Base-by-base conservation (phyloP, 2,329 filamentous ascomycete genomes). In the Orbilia oligospora region DNA sequence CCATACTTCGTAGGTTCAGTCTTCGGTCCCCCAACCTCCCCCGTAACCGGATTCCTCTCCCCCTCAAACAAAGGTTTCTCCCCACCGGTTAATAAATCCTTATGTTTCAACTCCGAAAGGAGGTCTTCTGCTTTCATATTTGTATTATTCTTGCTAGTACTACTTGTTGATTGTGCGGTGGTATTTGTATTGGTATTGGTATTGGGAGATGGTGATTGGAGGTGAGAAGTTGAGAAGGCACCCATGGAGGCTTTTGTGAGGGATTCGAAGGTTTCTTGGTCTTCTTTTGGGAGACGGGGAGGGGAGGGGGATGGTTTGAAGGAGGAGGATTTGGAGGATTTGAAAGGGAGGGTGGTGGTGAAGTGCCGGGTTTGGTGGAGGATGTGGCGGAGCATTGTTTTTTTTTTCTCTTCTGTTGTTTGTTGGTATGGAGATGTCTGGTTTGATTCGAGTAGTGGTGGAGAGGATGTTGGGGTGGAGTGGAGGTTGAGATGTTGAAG, bases 11-110 rank as follows among this genome's bases (percentile, higher is more conserved):
- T 83, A 65, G 96, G 96, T 85, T 99, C 95, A 83, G 97, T 98
- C 90, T 98, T 99, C 5, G 96, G 96, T 0, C 96, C 96, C 5
- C 96, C 96, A 10, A 97, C 90, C 87, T 99, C 96, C 24, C 96
- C 96, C 0, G 96, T 99, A 87, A 91, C 92, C 1, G 96, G 96
- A 84, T 99, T 98, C 70, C 87, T 88, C 68, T 98, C 94, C 75
- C 96, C 96, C 81, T 95, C 91, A 82, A 99, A 99, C 86, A 98
- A 95, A 0, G 96, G 94, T 82, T 91, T 89, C 51, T 94, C 91
- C 0, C 75, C 75, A 41, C 95, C 95, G 80, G 90, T 87, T 80
- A 91, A 87, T 72, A 95, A 86, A 83, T 93, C 90, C 0, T 90
- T 91, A 83, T 93, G 91, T 20, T 92, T 88, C 85, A 81, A 85